Percentiles rank a stretch among this genome's conserved stretches.
These are phyloP conservation scores for Thalassiosira allenii DNA, from an alignment of 352 stramenopile genomes.

Conservation along the genomic window DNA sequence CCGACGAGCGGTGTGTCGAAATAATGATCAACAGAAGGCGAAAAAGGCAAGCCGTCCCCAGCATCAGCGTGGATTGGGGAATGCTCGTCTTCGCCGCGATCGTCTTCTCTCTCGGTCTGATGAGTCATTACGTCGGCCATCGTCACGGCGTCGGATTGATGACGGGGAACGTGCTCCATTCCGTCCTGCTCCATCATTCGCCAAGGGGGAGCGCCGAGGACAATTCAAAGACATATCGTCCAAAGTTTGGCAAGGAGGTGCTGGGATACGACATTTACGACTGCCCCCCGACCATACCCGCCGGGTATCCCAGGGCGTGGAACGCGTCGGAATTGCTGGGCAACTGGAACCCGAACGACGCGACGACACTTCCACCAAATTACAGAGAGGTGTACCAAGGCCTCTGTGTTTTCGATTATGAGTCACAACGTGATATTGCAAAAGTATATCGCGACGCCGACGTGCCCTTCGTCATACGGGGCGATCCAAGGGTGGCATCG, in stretches of 20 bases:
- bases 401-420: constrained; percentile 82
- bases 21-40: no score
- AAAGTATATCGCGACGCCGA: constrained; percentile 89
- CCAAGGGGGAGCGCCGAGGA: no score
- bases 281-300: constrained; percentile 63
- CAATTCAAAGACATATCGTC: no score
- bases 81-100: no score
- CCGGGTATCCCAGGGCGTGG: constrained; percentile 76
- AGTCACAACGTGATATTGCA: constrained; percentile 62
- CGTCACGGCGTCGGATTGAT: no score
- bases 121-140: no score
- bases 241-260: constrained; percentile 29
- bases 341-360: constrained; percentile 81
- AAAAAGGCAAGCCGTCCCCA: no score
- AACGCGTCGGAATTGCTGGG: constrained; percentile 67
- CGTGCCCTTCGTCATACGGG: constrained; percentile 93
- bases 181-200: no score
- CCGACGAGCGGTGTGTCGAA: no score
- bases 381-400: constrained; percentile 71
- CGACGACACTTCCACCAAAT: constrained; percentile 32
- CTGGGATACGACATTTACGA: constrained; percentile 76
- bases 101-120: no score
- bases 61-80: no score
- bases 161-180: no score
- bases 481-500: constrained; percentile 89